Percentiles rank a stretch among this genome's conserved stretches.
These are phyloP conservation scores for Fistulifera solaris DNA, from an alignment of 108 stramenopile species.

Conservation along the genomic window DNA sequence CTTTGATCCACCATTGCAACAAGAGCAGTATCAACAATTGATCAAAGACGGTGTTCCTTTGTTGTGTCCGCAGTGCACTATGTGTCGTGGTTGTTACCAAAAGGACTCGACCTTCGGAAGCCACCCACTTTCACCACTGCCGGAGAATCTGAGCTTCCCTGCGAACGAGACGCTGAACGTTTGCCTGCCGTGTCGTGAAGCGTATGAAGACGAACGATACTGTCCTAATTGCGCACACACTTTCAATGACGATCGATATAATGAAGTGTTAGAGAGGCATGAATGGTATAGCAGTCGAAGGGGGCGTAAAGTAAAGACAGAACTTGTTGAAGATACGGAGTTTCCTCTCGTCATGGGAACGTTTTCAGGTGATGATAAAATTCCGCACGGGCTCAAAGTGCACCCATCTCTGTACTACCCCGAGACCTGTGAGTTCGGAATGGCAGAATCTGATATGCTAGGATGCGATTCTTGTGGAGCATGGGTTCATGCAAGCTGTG, in stretches of 20 bases:
- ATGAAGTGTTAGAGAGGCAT: conserved; percentile 2
- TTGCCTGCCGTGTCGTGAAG: conserved; percentile 39
- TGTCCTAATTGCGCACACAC: conserved; percentile 56
- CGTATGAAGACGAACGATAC: conserved; percentile 33
- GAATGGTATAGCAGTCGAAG: too few species aligned
- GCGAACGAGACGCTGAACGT: conserved; percentile 23
- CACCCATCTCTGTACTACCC: conserved; percentile 43
- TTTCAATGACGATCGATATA: conserved; percentile 46
- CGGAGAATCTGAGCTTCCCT: conserved; percentile 26
- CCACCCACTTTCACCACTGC: conserved; percentile 12
- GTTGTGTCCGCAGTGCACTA: conserved; percentile 36
- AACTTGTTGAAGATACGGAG: conserved; percentile 18
- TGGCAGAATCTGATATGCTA: conserved; percentile 57
- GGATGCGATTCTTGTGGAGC: conserved; percentile 60
- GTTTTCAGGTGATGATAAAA: conserved; percentile 4
- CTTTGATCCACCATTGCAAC: conserved; percentile 35
- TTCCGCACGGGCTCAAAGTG: conserved; percentile 29
- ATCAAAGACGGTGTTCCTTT: conserved; percentile 11
- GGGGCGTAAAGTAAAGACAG: conserved; percentile 20
- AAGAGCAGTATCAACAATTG: conserved; percentile 23
- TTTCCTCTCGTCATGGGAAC: background rate
- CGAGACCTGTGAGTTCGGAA: conserved; percentile 49
- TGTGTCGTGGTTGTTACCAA: conserved; percentile 49
- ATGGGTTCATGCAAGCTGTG: conserved; percentile 80
- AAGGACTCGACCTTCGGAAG: conserved; percentile 42